phyloP scores from a whole-genome alignment of 768 basidiomycete genomes.

The Pleurotus djamor region DNA sequence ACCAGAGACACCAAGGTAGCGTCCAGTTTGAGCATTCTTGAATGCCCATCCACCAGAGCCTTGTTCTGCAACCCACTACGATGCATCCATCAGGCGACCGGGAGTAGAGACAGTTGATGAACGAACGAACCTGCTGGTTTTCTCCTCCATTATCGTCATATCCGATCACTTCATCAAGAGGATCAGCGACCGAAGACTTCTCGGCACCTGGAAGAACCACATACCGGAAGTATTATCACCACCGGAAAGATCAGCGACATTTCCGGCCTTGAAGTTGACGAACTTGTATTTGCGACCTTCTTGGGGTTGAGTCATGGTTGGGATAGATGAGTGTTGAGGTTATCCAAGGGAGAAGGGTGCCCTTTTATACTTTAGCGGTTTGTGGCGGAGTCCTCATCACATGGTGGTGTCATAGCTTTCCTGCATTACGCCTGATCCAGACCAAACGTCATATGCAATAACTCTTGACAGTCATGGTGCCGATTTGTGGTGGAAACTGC shows the following conservation, averaged over 20 bases:
- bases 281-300: constrained; percentile 41
- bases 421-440: not conserved
- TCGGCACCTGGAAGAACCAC: constrained; percentile 12
- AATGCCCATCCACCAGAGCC: constrained; percentile 36
- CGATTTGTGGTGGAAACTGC: not conserved
- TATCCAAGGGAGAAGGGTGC: not conserved
- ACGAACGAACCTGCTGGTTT: constrained; percentile 40
- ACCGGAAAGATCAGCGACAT: constrained; percentile 55
- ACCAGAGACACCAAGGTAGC: constrained; percentile 40
- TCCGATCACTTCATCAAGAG: constrained; percentile 42
- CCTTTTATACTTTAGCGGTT: not conserved
- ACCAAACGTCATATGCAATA: not conserved
- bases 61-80: constrained; percentile 48
- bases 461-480: not conserved
- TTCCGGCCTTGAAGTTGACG: constrained; percentile 49
- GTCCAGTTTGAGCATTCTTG: constrained; percentile 35
- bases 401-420: not conserved
- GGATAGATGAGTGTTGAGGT: not conserved
- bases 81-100: not conserved
- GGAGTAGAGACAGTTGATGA: not conserved
- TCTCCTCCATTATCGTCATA: constrained; percentile 35
- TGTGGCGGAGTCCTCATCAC: not conserved
- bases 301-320: constrained; percentile 16
- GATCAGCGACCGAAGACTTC: not conserved
- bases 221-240: constrained; percentile 44